Evolutionary conservation across 139 green algal genomes (phyloP), one percentile per base, ranked within the genome.

Genomic region (Pseudopediastrum boryanum): DNA sequence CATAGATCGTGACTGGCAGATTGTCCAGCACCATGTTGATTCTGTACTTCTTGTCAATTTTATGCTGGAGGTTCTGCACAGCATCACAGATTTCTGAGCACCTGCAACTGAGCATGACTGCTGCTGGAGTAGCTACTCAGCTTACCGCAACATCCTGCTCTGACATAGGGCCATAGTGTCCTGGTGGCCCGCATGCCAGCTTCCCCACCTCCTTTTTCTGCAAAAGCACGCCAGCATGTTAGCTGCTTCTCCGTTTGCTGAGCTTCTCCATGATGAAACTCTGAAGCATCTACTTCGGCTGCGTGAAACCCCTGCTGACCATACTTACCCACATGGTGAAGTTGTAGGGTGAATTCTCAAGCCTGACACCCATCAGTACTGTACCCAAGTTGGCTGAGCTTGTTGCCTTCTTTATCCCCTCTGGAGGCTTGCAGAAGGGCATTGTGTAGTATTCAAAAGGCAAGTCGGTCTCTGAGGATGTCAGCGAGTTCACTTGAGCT

Each of bases 21-120:
- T 98, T 98, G 87, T 99, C 96, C 79, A 99, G 86, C 44, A 98
- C 90, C 75, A 99, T 85, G 80, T 96, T 94, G 29, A 98, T 85
- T 0, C 91, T 82, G 82, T 99, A 99, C 61, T 94, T 71, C 21
- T 95, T 78, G 44, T 91, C 69, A 68, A 98, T 98, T 33, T 89
- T 87, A 21, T 87, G 66, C 70, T 85, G 80, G 3, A 85, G 63
- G 35, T 85, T 81, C 90, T 92, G 88, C 78, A 83, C n/a, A 52
- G 27, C 41, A 29, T 13, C 43, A 43, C 43, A 71, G 31, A 25
- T 13, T 19, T 13, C 35, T 19, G 48, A 19, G 48, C 21, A 27
- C 33, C 21, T n/a, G 64, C 39, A n/a, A 66, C 13, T 13, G 56
- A 16, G 56, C 8, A 12, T 59, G 69, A 38, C 33, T 54, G 9